Conservation (phyloP, 139 green algal genomes). For the Closterium sp. region DNA sequence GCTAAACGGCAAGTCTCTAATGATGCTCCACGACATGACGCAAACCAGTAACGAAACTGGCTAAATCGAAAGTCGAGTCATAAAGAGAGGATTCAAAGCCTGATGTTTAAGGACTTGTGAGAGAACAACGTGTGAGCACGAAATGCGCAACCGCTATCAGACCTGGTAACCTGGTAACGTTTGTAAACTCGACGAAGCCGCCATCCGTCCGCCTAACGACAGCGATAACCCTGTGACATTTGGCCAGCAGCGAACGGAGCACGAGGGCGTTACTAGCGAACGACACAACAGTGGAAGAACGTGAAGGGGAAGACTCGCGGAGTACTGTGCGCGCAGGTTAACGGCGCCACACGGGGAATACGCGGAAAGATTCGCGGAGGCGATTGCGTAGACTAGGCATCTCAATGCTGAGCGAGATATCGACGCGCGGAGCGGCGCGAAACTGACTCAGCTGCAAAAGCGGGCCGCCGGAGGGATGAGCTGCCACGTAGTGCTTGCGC, state of each 20-base stretch:
- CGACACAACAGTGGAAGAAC: not conserved
- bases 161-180: not conserved
- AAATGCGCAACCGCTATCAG: not conserved
- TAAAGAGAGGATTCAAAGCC: not conserved
- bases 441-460: not conserved
- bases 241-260: not conserved
- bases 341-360: not conserved
- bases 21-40: not conserved
- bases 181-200: not conserved
- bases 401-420: not conserved
- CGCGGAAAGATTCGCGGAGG: not conserved
- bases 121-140: not conserved
- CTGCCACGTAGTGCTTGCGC: not conserved
- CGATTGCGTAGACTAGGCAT: not conserved
- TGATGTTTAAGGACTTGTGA: not conserved
- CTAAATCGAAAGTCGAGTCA: not conserved
- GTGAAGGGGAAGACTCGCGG: not conserved
- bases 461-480: not conserved
- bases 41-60: not conserved
- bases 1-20: not conserved
- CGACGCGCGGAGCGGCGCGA: not conserved
- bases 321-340: not conserved
- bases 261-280: not conserved
- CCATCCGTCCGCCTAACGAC: not conserved
- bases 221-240: not conserved